Base-by-base conservation (phyloP, 768 basidiomycete species). In the Multifurca ochricompacta region DNA sequence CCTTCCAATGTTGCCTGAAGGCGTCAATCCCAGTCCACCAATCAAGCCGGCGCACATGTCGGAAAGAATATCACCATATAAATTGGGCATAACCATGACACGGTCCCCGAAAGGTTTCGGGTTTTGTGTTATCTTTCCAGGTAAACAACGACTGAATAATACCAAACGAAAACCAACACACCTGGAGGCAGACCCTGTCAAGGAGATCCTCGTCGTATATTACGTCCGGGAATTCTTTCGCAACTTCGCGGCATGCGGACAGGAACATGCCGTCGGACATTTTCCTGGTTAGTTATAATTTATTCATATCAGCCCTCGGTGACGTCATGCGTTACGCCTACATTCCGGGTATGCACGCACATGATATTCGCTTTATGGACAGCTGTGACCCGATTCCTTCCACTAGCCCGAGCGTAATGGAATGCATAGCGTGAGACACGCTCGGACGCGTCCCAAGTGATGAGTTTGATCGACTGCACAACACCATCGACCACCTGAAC, bases 241-340 rank as follows among this genome's bases (percentile, higher is more conserved):
- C 86, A 36, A 99, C 91, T 62, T 91, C 86, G 51, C 96, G 85
- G 71, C 96, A 98, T 21, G 96, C 96, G 36, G 91, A 87, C 71
- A 99, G 75, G 79, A 99, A 99, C 93, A 98, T 96, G 58, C 96
- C 96, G 69, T 99, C 96, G 18, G 95, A 98, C 88, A 98, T 92
- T 85, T 97, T 97, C 93, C 93, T 96, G 66, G 27, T 48, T 18
- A 44, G n/a, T n/a, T n/a, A n/a, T n/a, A n/a, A n/a, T n/a, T n/a
- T n/a, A 39, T 6, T 1, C 25, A 48, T 27, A 23, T 40, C 23
- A 40, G 28, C 32, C 34, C 23, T 54, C 35, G 14, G 31, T 42
- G 59, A 62, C 50, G 30, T 53, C 46, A 53, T 31, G 31, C 27
- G 35, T 30, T 19, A 36, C 11, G 44, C 5, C 30, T 9, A 21